phyloP scores from a whole-genome alignment of 345 rosid genomes.

The Cardamine occulta region DNA sequence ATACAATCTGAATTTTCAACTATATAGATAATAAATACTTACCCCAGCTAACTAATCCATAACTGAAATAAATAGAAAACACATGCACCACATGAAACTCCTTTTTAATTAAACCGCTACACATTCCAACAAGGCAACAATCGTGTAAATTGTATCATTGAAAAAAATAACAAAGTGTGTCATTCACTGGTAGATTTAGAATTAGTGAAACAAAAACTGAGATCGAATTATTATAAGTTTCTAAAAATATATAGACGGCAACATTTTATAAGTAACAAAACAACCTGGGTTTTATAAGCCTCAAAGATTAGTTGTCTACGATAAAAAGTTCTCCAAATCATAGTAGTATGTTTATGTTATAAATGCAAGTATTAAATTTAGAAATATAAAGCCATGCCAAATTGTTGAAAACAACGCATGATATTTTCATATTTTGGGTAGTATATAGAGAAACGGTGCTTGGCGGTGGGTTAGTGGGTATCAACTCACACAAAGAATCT shows the following conservation, averaged over 20 bases:
- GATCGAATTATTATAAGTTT: too few relatives aligned
- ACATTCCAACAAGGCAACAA: neutral
- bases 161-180: neutral
- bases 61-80: neutral
- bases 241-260: too few relatives aligned
- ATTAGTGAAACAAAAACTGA: too few relatives aligned
- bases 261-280: too few relatives aligned
- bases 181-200: too few relatives aligned
- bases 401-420: neutral
- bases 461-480: slow-evolving; percentile 33
- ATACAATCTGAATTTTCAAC: too few relatives aligned
- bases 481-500: slow-evolving; percentile 31
- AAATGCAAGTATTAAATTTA: neutral
- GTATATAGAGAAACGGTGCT: slow-evolving; percentile 8
- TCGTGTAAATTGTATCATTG: neutral
- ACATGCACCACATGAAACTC: neutral
- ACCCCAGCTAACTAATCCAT: neutral
- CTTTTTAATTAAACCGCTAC: neutral
- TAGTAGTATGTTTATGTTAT: neutral
- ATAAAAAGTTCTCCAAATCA: neutral
- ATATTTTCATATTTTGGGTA: neutral
- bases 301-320: too few relatives aligned
- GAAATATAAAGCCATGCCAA: neutral
- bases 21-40: too few relatives aligned
- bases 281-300: too few relatives aligned